Evolutionary conservation across 345 rosid genomes (phyloP).

Genomic region (Dipteronia dyeriana): DNA sequence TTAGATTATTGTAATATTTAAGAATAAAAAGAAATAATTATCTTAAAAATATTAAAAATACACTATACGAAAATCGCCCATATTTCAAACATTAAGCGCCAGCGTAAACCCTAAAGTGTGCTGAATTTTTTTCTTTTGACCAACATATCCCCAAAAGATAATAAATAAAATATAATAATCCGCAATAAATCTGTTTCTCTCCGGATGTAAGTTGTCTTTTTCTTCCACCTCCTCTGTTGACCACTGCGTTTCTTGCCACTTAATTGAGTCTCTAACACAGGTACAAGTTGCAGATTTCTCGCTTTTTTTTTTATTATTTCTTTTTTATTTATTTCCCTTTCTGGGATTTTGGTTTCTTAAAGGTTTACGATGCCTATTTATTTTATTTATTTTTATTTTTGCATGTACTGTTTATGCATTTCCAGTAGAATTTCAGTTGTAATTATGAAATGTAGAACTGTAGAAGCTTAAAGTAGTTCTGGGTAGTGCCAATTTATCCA

Average conservation of each 20-base stretch:
- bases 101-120: background rate
- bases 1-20: no score
- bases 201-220: background rate
- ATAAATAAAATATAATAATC: background rate
- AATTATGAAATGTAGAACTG: background rate
- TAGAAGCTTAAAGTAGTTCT: background rate
- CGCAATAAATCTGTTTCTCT: background rate
- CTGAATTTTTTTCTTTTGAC: no score
- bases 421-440: background rate
- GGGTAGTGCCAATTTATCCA: background rate
- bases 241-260: background rate
- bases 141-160: no score
- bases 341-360: background rate
- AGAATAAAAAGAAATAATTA: no score
- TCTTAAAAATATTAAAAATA: no score
- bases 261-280: background rate
- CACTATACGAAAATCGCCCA: no score
- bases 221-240: background rate
- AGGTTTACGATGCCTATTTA: background rate
- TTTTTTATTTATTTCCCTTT: background rate
- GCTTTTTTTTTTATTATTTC: background rate
- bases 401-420: background rate
- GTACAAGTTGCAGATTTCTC: background rate
- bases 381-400: no score
- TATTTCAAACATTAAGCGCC: background rate